These are phyloP conservation scores for Grigorovia transvaalensis DNA, from an alignment of 805 yeast species.

Conservation along the genomic window DNA sequence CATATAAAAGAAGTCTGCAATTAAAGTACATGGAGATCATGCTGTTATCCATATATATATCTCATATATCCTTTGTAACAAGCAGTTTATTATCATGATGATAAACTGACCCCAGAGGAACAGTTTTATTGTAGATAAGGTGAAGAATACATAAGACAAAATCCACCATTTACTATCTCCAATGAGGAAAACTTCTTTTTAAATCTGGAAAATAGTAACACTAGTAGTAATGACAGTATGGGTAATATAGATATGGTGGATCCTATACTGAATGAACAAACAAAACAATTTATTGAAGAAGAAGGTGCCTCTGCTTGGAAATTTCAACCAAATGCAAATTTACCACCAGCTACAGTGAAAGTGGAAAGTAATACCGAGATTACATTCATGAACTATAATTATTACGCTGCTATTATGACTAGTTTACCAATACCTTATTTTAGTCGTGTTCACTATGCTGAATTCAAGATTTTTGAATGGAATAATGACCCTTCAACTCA, in stretches of 20 bases:
- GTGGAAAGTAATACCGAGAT: slow-evolving; percentile 59
- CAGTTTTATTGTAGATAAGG: slow-evolving; percentile 33
- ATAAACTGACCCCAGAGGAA: slow-evolving; percentile 40
- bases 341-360: slow-evolving; percentile 44
- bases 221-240: neutral
- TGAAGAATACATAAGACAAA: slow-evolving; percentile 28
- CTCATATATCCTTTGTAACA: too few species aligned
- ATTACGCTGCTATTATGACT: slow-evolving; percentile 61
- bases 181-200: neutral
- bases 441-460: slow-evolving; percentile 83
- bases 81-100: too few species aligned
- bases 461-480: slow-evolving; percentile 67
- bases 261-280: slow-evolving; percentile 28
- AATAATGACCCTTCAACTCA: slow-evolving; percentile 33
- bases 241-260: slow-evolving; percentile 11
- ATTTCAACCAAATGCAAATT: slow-evolving; percentile 47
- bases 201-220: neutral
- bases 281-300: slow-evolving; percentile 53
- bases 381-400: slow-evolving; percentile 43
- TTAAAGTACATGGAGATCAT: too few species aligned
- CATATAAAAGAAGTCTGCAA: too few species aligned
- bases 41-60: too few species aligned
- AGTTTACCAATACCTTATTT: slow-evolving; percentile 76
- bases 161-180: slow-evolving; percentile 36
- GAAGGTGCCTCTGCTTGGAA: slow-evolving; percentile 90